phyloP scores from a whole-genome alignment of 805 yeast species.

The Candida loeiensis region DNA sequence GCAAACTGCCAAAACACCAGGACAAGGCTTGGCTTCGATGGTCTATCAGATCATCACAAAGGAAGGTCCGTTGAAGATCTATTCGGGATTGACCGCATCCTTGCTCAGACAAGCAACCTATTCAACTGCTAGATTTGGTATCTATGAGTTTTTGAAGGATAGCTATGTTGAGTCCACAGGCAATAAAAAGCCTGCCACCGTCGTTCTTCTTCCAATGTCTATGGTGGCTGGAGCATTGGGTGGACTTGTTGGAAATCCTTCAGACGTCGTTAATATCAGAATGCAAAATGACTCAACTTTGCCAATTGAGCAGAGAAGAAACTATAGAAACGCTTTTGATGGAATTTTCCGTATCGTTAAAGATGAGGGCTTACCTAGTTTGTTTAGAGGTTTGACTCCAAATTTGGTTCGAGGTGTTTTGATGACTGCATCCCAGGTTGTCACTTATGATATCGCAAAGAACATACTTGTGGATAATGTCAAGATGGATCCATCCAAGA shows the following conservation, averaged over 20 bases:
- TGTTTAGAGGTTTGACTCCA: slow-evolving; percentile 74
- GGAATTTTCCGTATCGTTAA: slow-evolving; percentile 58
- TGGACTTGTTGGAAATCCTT: slow-evolving; percentile 83
- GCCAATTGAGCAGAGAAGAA: slow-evolving; percentile 61
- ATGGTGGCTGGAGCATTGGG: slow-evolving; percentile 86
- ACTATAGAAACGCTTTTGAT: slow-evolving; percentile 74
- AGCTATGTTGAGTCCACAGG: slow-evolving; percentile 35
- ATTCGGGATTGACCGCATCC: slow-evolving; percentile 80
- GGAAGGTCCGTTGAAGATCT: slow-evolving; percentile 70
- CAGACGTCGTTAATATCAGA: slow-evolving; percentile 82
- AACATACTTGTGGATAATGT: slow-evolving; percentile 48
- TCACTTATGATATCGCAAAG: slow-evolving; percentile 78
- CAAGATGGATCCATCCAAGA: slow-evolving; percentile 54
- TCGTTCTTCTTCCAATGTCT: slow-evolving; percentile 66
- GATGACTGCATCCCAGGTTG: slow-evolving; percentile 91
- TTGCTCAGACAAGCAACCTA: slow-evolving; percentile 83
- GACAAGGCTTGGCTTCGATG: slow-evolving; percentile 60
- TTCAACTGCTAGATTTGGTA: slow-evolving; percentile 81
- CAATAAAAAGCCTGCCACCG: slow-evolving; percentile 50
- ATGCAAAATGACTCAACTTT: slow-evolving; percentile 85
- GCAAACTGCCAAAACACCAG: slow-evolving; percentile 71
- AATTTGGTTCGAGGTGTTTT: slow-evolving; percentile 76
- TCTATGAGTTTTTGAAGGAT: slow-evolving; percentile 75
- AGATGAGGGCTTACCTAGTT: slow-evolving; percentile 57
- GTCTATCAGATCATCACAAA: slow-evolving; percentile 52